Base-by-base conservation (phyloP, 2,329 filamentous ascomycete species). In the Pseudogymnoascus destructans region DNA sequence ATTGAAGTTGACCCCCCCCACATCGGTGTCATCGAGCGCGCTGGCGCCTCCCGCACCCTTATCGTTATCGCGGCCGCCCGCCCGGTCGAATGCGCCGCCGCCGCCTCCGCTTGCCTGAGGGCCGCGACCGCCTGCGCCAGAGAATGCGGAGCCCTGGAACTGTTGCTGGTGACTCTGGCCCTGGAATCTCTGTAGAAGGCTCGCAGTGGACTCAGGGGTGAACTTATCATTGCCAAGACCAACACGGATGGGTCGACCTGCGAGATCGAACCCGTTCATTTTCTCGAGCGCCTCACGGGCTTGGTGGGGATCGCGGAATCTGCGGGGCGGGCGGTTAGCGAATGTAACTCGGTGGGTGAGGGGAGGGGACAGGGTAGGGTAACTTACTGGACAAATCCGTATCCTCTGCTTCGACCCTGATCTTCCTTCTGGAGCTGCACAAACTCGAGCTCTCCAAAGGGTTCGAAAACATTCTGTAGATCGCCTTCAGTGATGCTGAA, bases 171-270 rank as follows among this genome's bases (percentile, higher is more conserved):
- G 76, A 69, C 77, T 84, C 73, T 87, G 85, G 70, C 87, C 86
- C 72, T 89, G 87, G 77, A 95, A 95, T 74, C 89, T 89, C 77
- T 95, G 89, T 70, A 95, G 77, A 71, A 95, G 82, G 75, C 89
- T 91, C 72, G 89, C 87, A 73, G 89, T 95, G 74, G 90, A 93
- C 76, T 97, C 93, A 69, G 91, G 87, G 74, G 91, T 97, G 75
- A 97, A 97, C 82, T 97, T 97, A 87, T 98, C 93, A 77, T 96
- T 98, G 74, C 93, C 93, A 77, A 98, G 89, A 73, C 93, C 93
- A 73, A 98, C 95, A 71, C 93, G 90, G 72, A 98, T 97, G 63
- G 91, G 90, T 71, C 93, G 91, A 73, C 91, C 91, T 68, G 93
- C 93, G 66, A 98, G 84, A 74, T 97, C 93, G 75, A 97, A 98